A percentile compares a stretch with the other conserved stretches of the same genome.
phyloP scores from a whole-genome alignment of 1,284 basidiomycete genomes.

The Leccinum fuscescens region DNA sequence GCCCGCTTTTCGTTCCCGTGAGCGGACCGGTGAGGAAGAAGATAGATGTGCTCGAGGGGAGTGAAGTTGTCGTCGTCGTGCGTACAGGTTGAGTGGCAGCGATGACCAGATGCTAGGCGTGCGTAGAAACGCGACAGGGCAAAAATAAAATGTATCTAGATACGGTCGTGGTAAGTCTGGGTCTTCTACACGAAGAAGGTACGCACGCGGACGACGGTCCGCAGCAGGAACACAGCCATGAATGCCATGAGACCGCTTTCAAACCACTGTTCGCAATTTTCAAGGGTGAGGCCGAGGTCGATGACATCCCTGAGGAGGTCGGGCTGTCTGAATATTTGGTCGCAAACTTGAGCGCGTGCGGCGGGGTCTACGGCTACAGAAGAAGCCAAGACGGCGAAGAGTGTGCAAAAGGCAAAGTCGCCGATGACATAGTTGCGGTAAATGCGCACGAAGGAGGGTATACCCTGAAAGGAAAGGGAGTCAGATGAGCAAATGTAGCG shows the following conservation, averaged over 20 bases:
- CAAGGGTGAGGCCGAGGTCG: conserved; percentile 68
- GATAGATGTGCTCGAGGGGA: conserved; percentile 52
- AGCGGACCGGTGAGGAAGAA: conserved; percentile 42
- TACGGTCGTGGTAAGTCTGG: not conserved
- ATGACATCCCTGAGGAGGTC: conserved; percentile 69
- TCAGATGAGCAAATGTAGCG: conserved; percentile 2
- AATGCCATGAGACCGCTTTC: conserved; percentile 60
- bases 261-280: conserved; percentile 78
- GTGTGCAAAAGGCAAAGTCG: conserved; percentile 64
- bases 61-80: conserved; percentile 5
- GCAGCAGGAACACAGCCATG: conserved; percentile 55
- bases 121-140: conserved; percentile 64
- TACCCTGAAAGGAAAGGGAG: conserved; percentile 42
- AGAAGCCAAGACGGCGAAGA: conserved; percentile 52
- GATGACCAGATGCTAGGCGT: conserved; percentile 42
- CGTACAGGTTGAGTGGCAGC: conserved; percentile 11
- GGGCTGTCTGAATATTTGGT: conserved; percentile 68
- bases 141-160: conserved; percentile 69
- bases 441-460: conserved; percentile 54
- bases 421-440: conserved; percentile 74
- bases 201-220: conserved; percentile 64
- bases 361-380: conserved; percentile 59
- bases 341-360: conserved; percentile 61
- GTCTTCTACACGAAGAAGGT: not conserved
- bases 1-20: conserved; percentile 10